Evolutionary conservation across 1,139 yeast species (phyloP).

Genomic region (Pichia sp.): DNA sequence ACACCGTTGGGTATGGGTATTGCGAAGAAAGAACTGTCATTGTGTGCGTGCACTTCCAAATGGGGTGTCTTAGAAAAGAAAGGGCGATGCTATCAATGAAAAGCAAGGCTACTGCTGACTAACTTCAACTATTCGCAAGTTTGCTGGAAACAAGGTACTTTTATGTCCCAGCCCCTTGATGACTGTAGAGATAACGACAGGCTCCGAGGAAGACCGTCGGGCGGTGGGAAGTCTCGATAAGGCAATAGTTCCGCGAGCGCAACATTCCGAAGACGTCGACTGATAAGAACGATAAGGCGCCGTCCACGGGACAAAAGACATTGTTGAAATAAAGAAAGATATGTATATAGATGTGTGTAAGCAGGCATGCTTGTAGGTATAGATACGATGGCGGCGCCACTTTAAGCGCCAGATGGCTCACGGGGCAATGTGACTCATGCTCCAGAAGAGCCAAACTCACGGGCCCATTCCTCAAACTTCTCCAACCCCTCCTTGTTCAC

Average conservation of each 20-base stretch:
- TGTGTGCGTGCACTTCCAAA: neutral
- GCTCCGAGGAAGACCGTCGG: neutral
- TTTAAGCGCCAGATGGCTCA: neutral
- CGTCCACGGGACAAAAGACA: neutral
- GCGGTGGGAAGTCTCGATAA: neutral
- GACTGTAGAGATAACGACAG: neutral
- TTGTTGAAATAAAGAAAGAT: neutral
- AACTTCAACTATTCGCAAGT: neutral
- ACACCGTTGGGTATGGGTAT: constrained; percentile 13
- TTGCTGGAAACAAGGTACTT: neutral
- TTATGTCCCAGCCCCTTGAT: neutral
- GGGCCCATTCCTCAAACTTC: constrained; percentile 87
- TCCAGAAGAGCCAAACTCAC: constrained; percentile 85
- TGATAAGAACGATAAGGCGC: neutral
- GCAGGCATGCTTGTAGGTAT: neutral
- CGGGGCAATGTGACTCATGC: constrained; percentile 39
- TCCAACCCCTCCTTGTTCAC: constrained; percentile 80
- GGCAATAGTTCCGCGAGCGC: neutral
- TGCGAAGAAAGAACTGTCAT: constrained; percentile 24
- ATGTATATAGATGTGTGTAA: neutral
- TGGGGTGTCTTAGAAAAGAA: neutral
- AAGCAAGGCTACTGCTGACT: no score
- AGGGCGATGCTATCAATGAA: neutral
- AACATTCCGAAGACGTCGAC: neutral
- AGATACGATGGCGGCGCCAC: neutral